Conservation (phyloP, 257 asterid genomes). For the Solanum sejunctum region DNA sequence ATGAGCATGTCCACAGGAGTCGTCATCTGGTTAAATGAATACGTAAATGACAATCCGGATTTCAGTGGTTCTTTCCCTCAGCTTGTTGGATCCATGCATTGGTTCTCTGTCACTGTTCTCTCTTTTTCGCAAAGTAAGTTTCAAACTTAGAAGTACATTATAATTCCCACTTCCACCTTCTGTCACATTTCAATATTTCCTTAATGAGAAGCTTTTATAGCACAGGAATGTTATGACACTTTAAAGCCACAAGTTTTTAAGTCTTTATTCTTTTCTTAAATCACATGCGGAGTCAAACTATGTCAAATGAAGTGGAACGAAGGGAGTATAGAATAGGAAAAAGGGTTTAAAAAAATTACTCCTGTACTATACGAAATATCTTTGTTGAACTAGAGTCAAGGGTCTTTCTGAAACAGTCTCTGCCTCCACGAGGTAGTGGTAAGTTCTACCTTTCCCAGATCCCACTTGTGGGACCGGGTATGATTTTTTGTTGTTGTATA, state of each 20-base stretch:
- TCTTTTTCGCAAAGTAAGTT: constrained; percentile 46
- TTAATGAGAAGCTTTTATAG: not conserved
- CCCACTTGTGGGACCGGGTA: too few relatives aligned
- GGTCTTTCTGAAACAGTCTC: too few relatives aligned
- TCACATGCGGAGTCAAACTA: not conserved
- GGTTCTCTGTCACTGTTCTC: constrained; percentile 54
- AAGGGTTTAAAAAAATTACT: not conserved
- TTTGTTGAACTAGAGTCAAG: too few relatives aligned
- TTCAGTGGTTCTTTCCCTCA: constrained; percentile 21
- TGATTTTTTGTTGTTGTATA: not conserved
- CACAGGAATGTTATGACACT: not conserved
- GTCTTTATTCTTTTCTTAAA: not conserved
- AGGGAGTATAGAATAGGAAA: not conserved
- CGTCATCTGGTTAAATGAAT: constrained; percentile 46
- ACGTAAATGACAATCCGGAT: constrained; percentile 25
- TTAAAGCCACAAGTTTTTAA: not conserved
- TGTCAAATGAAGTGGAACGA: not conserved
- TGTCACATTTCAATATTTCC: not conserved
- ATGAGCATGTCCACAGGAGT: constrained; percentile 31
- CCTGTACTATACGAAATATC: not conserved
- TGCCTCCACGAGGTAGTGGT: too few relatives aligned
- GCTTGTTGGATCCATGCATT: constrained; percentile 27
- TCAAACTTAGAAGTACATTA: not conserved
- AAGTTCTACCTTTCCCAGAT: too few relatives aligned
- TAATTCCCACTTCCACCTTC: not conserved